Evolutionary conservation across 2,329 filamentous ascomycete genomes (phyloP), one percentile per base, ranked within the genome.

Genomic region (Penicillium sp.): DNA sequence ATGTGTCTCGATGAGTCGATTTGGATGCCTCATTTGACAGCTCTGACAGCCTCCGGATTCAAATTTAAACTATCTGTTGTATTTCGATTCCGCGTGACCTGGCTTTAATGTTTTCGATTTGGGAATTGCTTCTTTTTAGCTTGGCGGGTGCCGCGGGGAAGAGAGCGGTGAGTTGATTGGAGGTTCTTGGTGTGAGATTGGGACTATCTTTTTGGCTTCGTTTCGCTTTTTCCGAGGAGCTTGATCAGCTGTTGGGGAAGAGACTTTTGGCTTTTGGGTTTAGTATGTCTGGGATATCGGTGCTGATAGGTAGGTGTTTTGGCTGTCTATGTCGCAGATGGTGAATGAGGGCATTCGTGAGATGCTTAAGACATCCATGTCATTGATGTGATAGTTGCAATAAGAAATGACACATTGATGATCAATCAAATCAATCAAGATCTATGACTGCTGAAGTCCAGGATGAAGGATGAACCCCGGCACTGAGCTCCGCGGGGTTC

Each of bases 1-100:
- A 56, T 29, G 21, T 44, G 45, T 39, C 39, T 56, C 39, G 48
- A 47, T 19, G 48, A 6, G 23, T 52, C 53, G 53, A 52, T 21
- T 52, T 19, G 29, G 33, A 15, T 47, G 47, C 48, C 48, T 50
- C 53, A 27, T 21, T 42, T 35, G 27, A 55, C 6, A 27, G 44
- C 29, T 45, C 48, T 31, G 13, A 51, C 25, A 45, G 15, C 6
- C 45, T 45, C 47, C 31, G 25, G 47, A 17, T 45, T 52, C 19
- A 5, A 52, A 23, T 27, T 52, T 25, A 41, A 56, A 27, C 33
- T 45, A 52, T 52, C 33, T 31, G 12, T 13, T 33, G 6, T 33
- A 33, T 33, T 5, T 5, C 2, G 31, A 3, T 2, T 15, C 31
- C 12, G 31, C 12, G 31, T 33, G 31, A 33, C 12, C 31, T 33